Percentiles rank a stretch among this genome's conserved stretches.
phyloP scores from a whole-genome alignment of 2,329 filamentous ascomycete genomes.

The Pseudogymnoascus sp. region DNA sequence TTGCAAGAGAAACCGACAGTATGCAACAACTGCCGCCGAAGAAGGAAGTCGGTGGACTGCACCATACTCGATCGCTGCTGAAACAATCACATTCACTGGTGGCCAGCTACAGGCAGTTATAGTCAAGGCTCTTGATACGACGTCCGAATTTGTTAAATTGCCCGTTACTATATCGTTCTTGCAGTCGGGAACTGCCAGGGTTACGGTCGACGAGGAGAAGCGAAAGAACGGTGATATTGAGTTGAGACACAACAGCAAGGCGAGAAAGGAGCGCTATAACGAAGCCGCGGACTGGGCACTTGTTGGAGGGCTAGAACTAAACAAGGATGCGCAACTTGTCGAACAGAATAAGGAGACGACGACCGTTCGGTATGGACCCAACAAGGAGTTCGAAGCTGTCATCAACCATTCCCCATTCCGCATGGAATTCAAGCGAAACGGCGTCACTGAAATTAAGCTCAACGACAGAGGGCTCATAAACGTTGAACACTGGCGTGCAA shows the following conservation, averaged over 20 bases:
- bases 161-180: conserved; percentile 84
- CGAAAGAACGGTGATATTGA: conserved; percentile 83
- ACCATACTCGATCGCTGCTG: conserved; percentile 69
- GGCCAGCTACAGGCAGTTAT: conserved; percentile 74
- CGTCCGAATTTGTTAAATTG: conserved; percentile 63
- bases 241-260: conserved; percentile 74
- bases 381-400: conserved; percentile 69
- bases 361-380: conserved; percentile 73
- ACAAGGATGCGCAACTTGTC: conserved; percentile 62
- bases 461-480: conserved; percentile 89
- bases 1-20: conserved; percentile 88
- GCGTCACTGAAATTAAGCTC: conserved; percentile 72
- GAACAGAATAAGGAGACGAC: conserved; percentile 59
- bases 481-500: conserved; percentile 89
- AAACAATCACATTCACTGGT: conserved; percentile 67
- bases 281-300: conserved; percentile 81
- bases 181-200: conserved; percentile 77
- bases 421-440: conserved; percentile 80
- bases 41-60: conserved; percentile 60
- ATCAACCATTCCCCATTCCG: conserved; percentile 77
- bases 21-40: conserved; percentile 67
- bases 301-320: conserved; percentile 69
- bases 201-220: conserved; percentile 87
- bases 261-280: conserved; percentile 88
- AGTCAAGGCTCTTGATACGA: conserved; percentile 65